phyloP scores from a whole-genome alignment of 441 rosid genomes.

The Populus tomentosa region DNA sequence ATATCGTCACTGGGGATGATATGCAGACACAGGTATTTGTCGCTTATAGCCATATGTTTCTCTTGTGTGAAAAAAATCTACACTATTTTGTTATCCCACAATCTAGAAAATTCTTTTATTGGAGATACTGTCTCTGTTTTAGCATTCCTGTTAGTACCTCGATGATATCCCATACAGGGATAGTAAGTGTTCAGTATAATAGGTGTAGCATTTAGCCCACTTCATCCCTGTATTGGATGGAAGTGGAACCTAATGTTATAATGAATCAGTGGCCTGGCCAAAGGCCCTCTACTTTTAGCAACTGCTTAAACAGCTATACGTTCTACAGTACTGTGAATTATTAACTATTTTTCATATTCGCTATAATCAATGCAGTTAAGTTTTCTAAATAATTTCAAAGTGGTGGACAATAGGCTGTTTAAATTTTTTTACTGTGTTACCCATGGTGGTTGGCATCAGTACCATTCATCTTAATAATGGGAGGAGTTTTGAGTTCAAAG shows the following conservation, averaged over 20 bases:
- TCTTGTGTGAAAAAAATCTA: background rate
- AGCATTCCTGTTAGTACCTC: background rate
- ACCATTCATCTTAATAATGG: background rate
- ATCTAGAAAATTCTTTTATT: background rate
- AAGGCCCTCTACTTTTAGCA: background rate
- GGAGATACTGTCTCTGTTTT: background rate
- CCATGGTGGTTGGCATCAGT: background rate
- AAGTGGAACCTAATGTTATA: background rate
- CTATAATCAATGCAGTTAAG: background rate
- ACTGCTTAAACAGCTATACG: background rate
- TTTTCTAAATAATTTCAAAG: background rate
- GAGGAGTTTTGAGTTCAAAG: background rate
- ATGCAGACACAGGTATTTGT: conserved; percentile 70
- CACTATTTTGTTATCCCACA: background rate
- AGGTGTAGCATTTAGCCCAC: background rate
- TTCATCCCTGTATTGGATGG: background rate
- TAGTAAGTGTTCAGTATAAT: background rate
- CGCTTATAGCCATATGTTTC: background rate
- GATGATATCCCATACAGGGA: background rate
- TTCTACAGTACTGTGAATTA: background rate
- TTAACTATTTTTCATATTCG: background rate
- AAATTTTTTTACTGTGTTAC: background rate
- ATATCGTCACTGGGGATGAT: conserved; percentile 89
- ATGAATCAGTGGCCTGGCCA: background rate
- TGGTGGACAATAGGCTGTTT: background rate